Conservation (phyloP, 805 yeast genomes). For the Pichia deserticola region DNA sequence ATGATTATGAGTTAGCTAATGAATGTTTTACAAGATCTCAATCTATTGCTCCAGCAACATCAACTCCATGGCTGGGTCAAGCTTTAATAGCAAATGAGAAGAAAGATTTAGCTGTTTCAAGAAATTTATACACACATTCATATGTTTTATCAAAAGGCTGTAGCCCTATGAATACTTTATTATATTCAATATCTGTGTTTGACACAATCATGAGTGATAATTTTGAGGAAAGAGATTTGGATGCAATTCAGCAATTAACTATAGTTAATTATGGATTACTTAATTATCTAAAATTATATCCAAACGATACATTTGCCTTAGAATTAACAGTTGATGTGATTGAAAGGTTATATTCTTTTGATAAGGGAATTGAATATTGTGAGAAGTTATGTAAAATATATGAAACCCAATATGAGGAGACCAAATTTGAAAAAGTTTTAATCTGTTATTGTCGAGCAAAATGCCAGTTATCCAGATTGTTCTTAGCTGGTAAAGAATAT, state of each 20-base stretch:
- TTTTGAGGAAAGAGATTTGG: conserved; percentile 45
- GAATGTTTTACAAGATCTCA: conserved; percentile 69
- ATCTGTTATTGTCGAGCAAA: conserved; percentile 50
- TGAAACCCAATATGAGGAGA: conserved; percentile 15
- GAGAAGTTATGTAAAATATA: conserved; percentile 38
- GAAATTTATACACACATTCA: conserved; percentile 66
- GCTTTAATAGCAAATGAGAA: conserved; percentile 53
- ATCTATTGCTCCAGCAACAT: conserved; percentile 69
- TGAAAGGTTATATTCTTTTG: conserved; percentile 66
- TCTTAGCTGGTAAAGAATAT: conserved; percentile 52
- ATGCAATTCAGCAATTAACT: conserved; percentile 55
- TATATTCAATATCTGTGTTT: conserved; percentile 59
- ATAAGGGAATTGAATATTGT: conserved; percentile 43
- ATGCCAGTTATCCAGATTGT: conserved; percentile 64
- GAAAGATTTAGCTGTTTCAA: conserved; percentile 46
- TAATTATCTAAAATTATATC: conserved; percentile 54
- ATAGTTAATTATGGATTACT: conserved; percentile 62
- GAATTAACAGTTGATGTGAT: conserved; percentile 46
- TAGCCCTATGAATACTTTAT: conserved; percentile 58
- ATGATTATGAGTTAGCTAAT: conserved; percentile 65
- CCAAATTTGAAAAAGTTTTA: conserved; percentile 26
- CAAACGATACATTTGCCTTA: conserved; percentile 51
- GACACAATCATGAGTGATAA: conserved; percentile 34
- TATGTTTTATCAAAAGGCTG: conserved; percentile 69
- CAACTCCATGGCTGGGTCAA: conserved; percentile 79